Percentiles rank a stretch among this genome's conserved stretches.
phyloP scores from a whole-genome alignment of 352 stramenopile species.

The Globisporangium spiculum region DNA sequence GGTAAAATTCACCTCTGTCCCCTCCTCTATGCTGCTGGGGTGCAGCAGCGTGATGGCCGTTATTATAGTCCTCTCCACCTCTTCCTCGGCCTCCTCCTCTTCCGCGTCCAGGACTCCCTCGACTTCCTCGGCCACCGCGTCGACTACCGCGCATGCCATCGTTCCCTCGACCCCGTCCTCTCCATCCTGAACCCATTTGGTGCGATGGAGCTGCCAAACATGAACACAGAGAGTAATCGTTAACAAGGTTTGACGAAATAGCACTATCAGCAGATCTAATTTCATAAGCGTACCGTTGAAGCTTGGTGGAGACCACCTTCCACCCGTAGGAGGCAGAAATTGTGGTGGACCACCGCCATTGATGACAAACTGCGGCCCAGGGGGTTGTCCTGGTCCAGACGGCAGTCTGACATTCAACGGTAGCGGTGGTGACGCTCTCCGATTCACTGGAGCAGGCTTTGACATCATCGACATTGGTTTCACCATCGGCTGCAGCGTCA shows the following conservation, averaged over 20 bases:
- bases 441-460: constrained; percentile 12
- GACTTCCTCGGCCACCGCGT: constrained; percentile 30
- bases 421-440: constrained; percentile 8
- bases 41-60: neutral
- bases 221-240: neutral
- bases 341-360: constrained; percentile 5
- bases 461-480: constrained; percentile 22
- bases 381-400: neutral
- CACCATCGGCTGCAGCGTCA: constrained; percentile 63
- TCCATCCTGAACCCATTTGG: constrained; percentile 24
- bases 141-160: constrained; percentile 24
- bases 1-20: neutral
- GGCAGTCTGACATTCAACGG: constrained; percentile 12
- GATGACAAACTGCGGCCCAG: constrained; percentile 9
- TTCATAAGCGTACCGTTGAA: constrained; percentile 14
- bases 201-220: constrained; percentile 7
- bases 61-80: neutral
- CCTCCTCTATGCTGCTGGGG: neutral
- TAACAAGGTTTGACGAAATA: neutral
- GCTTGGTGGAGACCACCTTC: constrained; percentile 14
- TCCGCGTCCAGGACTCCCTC: constrained; percentile 29
- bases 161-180: constrained; percentile 35
- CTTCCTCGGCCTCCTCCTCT: constrained; percentile 9
- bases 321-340: constrained; percentile 15
- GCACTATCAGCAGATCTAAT: neutral